A percentile compares a stretch with the other conserved stretches of the same genome.
phyloP scores from a whole-genome alignment of 331 rosid genomes.

The Rosa hybrid region DNA sequence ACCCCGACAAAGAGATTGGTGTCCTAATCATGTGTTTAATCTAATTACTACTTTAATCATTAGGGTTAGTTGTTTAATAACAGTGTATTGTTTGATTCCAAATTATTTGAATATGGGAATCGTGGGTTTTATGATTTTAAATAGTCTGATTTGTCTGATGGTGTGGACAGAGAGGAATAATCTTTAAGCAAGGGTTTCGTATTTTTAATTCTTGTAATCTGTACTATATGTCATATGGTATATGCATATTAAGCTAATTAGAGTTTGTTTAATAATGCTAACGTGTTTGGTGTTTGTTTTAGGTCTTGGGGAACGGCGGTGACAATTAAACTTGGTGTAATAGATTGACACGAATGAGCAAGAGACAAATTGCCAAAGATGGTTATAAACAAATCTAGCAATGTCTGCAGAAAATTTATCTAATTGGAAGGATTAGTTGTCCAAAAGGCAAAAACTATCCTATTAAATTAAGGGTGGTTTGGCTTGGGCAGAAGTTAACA shows the following conservation, averaged over 20 bases:
- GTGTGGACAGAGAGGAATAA: conserved; percentile 34
- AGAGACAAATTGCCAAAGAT: not conserved
- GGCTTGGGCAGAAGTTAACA: too few species aligned
- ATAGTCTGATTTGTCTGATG: conserved; percentile 29
- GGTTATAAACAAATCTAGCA: not conserved
- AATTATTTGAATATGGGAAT: not conserved
- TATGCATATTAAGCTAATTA: not conserved
- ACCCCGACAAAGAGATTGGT: conserved; percentile 42
- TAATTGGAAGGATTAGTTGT: not conserved
- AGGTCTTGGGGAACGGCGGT: not conserved
- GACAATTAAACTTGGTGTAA: not conserved
- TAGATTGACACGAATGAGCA: not conserved
- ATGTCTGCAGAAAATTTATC: not conserved
- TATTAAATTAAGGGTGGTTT: not conserved
- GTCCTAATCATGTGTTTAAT: conserved; percentile 42
- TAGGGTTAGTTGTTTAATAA: conserved; percentile 21
- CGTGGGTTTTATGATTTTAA: conserved; percentile 24
- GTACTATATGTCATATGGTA: not conserved
- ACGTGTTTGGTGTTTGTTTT: not conserved
- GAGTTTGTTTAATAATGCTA: not conserved
- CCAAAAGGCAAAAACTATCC: not conserved
- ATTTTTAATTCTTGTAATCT: not conserved
- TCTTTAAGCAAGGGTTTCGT: conserved; percentile 14
- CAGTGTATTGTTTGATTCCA: conserved; percentile 1
- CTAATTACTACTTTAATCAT: conserved; percentile 49